Base-by-base conservation (phyloP, 371 early-diverging fungal genomes). In the Mucor mucedo region DNA sequence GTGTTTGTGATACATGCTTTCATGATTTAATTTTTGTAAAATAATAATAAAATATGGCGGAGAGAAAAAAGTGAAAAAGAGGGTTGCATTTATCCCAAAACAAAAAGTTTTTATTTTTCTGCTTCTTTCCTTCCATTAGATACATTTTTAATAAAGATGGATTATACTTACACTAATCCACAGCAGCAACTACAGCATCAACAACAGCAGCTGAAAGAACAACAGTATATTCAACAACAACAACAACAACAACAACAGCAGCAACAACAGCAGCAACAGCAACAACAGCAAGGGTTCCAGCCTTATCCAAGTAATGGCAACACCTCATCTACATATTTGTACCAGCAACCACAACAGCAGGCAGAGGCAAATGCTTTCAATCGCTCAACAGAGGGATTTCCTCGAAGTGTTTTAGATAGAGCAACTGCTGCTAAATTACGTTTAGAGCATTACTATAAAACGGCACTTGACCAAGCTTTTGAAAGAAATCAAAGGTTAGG, bases 381-480 rank as follows among this genome's bases (percentile, higher is more conserved):
- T 32, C 83, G 90, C 33, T 83, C 86, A 14, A 87, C 87, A 1
- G 86, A 87, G 55, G 86, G 87, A 0, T 83, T 91, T 48, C 88
- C 95, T 16, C 83, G 88, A 70, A 78, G 87, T 60, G 86, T 90
- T 1, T 66, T 95, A 7, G 98, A 98, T 52, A 85, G 93, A 66
- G 90, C 95, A 3, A 86, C 94, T 0, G 88, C 89, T 11, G 95
- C 95, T 30, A 96, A 94, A 76, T 79, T 91, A 45, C 90, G 92
- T 54, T 81, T 97, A 29, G 94, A 96, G 68, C 82, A 91, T 70
- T 94, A 92, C 67, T 98, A 98, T 78, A 93, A 93, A 69, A 82
- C 86, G 21, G 81, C 90, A 27, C 83, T 96, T 60, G 86, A 90
- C 28, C 95, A 95, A 69, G 93, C 93, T 62, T 89, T 90, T 71